phyloP scores from a whole-genome alignment of 306 rosid genomes.

The Rubus idaeus region DNA sequence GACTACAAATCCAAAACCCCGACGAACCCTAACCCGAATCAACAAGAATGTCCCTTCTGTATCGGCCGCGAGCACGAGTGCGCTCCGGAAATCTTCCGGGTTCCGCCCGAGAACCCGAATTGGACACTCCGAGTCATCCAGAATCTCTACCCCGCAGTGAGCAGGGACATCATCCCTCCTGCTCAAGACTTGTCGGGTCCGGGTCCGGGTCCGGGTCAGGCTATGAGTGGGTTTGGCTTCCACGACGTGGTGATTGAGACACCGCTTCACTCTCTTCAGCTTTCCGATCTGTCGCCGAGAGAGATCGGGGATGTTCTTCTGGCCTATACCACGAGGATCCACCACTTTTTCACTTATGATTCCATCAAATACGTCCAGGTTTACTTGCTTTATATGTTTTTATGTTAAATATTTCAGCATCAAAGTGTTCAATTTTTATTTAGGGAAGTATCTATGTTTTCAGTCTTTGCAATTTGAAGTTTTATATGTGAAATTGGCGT shows the following conservation, averaged over 20 bases:
- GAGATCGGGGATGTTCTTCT: slow-evolving; percentile 45
- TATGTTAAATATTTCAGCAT: too few species aligned
- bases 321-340: slow-evolving; percentile 44
- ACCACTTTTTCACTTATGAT: slow-evolving; percentile 29
- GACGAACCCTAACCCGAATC: slow-evolving; percentile 17
- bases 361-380: slow-evolving; percentile 79
- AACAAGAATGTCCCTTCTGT: slow-evolving; percentile 71
- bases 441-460: too few species aligned
- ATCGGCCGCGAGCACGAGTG: slow-evolving; percentile 73
- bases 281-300: slow-evolving; percentile 43
- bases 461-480: too few species aligned
- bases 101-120: slow-evolving; percentile 47
- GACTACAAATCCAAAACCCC: slow-evolving; percentile 78
- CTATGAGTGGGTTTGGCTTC: slow-evolving; percentile 60
- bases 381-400: not conserved
- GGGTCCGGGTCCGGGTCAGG: slow-evolving; percentile 15
- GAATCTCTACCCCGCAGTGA: slow-evolving; percentile 78
- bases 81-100: slow-evolving; percentile 81
- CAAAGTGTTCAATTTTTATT: too few species aligned
- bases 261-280: slow-evolving; percentile 63
- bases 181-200: not conserved
- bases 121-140: slow-evolving; percentile 78
- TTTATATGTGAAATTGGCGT: too few species aligned
- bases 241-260: slow-evolving; percentile 76
- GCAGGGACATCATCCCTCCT: slow-evolving; percentile 29